Conservation (phyloP, 2,329 filamentous ascomycete species). For the Penicillium occitanis region DNA sequence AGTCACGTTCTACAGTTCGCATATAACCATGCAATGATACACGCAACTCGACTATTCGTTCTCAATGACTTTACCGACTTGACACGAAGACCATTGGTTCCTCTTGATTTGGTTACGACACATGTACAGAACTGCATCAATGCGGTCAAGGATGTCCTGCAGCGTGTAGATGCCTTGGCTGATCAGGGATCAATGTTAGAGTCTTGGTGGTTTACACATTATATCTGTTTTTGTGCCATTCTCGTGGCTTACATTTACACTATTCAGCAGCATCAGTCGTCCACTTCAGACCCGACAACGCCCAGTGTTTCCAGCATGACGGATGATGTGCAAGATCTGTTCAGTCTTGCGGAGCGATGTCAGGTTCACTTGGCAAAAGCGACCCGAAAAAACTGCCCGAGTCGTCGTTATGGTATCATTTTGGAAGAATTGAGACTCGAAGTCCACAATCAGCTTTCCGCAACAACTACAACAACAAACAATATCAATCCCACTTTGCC, state of each 20-base stretch:
- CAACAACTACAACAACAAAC: not conserved
- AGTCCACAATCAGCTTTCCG: conserved; percentile 37
- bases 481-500: not conserved
- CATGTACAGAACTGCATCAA: conserved; percentile 46
- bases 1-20: conserved; percentile 42
- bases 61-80: conserved; percentile 40
- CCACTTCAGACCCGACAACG: conserved; percentile 25
- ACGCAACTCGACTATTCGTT: conserved; percentile 39
- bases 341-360: conserved; percentile 47
- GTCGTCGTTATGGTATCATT: conserved; percentile 51
- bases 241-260: conserved; percentile 45
- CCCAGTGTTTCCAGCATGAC: conserved; percentile 24
- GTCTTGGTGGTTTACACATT: conserved; percentile 48
- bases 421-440: conserved; percentile 48
- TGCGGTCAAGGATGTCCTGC: conserved; percentile 44
- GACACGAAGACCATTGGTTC: conserved; percentile 32
- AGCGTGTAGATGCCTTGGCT: conserved; percentile 37
- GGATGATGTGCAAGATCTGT: conserved; percentile 33
- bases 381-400: conserved; percentile 49
- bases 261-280: conserved; percentile 38
- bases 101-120: conserved; percentile 35
- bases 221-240: conserved; percentile 45
- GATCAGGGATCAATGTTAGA: conserved; percentile 39
- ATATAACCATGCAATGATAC: conserved; percentile 42
- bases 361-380: conserved; percentile 49